Evolutionary conservation across 306 rosid genomes (phyloP).

Genomic region (Corylus heterophylla): DNA sequence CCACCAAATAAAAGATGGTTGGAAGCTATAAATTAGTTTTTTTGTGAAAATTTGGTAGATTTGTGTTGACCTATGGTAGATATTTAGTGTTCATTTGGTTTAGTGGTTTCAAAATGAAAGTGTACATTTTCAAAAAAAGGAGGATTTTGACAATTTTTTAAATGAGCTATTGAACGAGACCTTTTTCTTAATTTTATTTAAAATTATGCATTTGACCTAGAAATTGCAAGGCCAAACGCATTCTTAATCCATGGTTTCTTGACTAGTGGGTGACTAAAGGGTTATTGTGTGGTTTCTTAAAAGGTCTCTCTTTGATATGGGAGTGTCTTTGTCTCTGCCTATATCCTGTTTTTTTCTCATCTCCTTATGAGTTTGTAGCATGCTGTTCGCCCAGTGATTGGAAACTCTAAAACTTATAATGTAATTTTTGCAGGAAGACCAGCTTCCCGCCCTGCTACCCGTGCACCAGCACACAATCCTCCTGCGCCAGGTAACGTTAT

Average conservation of each 20-base stretch:
- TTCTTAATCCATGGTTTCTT: no score
- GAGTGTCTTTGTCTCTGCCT: not conserved
- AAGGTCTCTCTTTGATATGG: not conserved
- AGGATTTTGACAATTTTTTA: no score
- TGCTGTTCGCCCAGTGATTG: not conserved
- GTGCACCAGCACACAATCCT: conserved; percentile 19
- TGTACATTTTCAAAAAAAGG: no score
- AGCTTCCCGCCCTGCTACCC: conserved; percentile 27
- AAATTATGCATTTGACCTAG: no score
- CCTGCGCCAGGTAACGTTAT: conserved; percentile 25
- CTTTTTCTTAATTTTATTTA: no score
- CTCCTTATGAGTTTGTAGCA: not conserved
- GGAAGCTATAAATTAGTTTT: not conserved
- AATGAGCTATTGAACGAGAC: no score
- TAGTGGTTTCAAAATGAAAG: not conserved
- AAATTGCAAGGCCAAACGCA: no score
- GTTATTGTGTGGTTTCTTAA: not conserved
- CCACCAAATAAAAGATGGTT: not conserved
- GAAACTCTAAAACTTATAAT: not conserved
- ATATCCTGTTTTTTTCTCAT: not conserved
- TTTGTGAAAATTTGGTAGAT: not conserved
- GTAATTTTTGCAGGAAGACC: conserved; percentile 27
- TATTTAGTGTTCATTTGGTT: not conserved
- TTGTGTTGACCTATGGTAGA: not conserved
- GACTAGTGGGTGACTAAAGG: not conserved